Conservation (phyloP, 768 basidiomycete species). For the Pleurotus giganteus region DNA sequence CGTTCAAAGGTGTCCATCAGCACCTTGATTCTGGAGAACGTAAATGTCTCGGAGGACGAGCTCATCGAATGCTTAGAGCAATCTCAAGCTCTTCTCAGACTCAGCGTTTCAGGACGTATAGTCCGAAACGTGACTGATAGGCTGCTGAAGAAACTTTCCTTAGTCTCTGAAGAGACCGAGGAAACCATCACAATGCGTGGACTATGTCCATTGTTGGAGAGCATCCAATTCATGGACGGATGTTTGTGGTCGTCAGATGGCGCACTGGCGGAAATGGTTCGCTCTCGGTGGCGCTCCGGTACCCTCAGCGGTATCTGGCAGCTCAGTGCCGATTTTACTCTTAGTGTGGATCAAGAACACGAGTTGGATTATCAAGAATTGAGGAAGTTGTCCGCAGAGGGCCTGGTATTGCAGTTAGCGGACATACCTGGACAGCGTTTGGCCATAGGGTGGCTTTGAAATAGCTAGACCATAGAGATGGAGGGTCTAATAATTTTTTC, state of each 20-base stretch:
- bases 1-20: constrained; percentile 6
- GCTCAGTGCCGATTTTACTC: background rate
- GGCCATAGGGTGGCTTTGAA: constrained; percentile 3
- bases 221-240: constrained; percentile 7
- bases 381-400: background rate
- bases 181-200: background rate
- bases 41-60: constrained; percentile 3
- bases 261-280: background rate
- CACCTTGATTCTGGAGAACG: constrained; percentile 6
- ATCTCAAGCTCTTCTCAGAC: constrained; percentile 14
- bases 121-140: constrained; percentile 1
- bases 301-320: background rate
- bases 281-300: constrained; percentile 1
- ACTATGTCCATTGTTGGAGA: background rate
- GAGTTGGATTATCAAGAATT: background rate
- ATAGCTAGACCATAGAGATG: background rate
- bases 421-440: background rate
- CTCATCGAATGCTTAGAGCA: constrained; percentile 7
- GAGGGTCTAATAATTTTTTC: background rate
- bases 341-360: constrained; percentile 4
- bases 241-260: constrained; percentile 9
- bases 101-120: constrained; percentile 1
- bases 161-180: background rate
- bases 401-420: background rate
- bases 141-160: background rate